Percentiles rank a stretch among this genome's conserved stretches.
Evolutionary conservation across 805 yeast species (phyloP).

Genomic region (Kluyveromyces lactis): DNA sequence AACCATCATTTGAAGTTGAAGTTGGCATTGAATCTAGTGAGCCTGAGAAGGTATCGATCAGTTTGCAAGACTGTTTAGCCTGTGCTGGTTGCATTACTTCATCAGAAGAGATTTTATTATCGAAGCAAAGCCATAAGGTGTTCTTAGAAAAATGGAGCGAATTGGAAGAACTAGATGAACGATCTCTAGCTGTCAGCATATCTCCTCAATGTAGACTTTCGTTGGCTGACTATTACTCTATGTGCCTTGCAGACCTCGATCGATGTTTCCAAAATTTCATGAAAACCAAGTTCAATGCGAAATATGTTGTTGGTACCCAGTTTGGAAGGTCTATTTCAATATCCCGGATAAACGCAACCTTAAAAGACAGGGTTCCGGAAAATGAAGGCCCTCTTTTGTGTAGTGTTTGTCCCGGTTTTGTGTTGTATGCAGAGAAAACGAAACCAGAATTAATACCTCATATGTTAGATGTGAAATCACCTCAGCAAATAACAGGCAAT

Average conservation of each 20-base stretch:
- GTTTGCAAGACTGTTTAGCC: conserved; percentile 88
- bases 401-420: conserved; percentile 93
- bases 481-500: conserved; percentile 89
- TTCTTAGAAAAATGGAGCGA: conserved; percentile 50
- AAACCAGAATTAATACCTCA: conserved; percentile 75
- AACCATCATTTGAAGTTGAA: conserved; percentile 40
- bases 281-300: conserved; percentile 49
- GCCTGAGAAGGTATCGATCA: conserved; percentile 75
- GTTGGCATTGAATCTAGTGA: conserved; percentile 53
- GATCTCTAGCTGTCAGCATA: conserved; percentile 59
- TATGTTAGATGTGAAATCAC: conserved; percentile 70
- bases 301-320: conserved; percentile 75
- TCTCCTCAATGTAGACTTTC: conserved; percentile 85
- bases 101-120: conserved; percentile 89
- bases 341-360: conserved; percentile 38
- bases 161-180: conserved; percentile 9
- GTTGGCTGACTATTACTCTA: conserved; percentile 54
- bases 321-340: conserved; percentile 68
- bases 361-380: conserved; percentile 11
- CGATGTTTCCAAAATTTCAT: conserved; percentile 50
- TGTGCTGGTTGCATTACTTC: conserved; percentile 97
- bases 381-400: conserved; percentile 47
- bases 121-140: conserved; percentile 83
- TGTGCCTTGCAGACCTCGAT: conserved; percentile 53
- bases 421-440: conserved; percentile 89